These are phyloP conservation scores for Claviceps cyperi DNA, from an alignment of 2,329 filamentous ascomycete species.

Conservation along the genomic window DNA sequence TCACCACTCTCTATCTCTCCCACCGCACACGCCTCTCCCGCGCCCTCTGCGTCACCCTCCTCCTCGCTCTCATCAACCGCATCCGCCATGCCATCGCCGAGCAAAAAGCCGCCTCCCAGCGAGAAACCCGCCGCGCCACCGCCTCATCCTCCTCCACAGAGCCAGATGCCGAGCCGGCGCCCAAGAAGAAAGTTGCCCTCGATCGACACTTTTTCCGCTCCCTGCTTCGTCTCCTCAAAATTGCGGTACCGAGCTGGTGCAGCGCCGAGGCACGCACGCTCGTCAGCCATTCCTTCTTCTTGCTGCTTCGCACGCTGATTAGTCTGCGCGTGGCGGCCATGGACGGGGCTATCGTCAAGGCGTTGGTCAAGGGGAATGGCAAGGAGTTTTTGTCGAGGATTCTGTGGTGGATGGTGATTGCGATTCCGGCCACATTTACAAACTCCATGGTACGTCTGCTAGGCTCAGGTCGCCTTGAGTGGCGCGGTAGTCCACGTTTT, in stretches of 20 bases:
- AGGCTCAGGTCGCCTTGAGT: conserved; percentile 20
- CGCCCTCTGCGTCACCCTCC: conserved; percentile 68
- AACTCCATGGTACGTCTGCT: conserved; percentile 73
- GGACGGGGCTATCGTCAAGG: conserved; percentile 87
- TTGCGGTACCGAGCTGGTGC: conserved; percentile 80
- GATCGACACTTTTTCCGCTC: conserved; percentile 72
- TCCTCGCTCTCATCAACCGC: conserved; percentile 69
- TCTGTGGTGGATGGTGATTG: conserved; percentile 97
- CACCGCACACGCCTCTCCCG: conserved; percentile 74
- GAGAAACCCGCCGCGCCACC: conserved; percentile 31
- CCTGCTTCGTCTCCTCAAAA: conserved; percentile 61
- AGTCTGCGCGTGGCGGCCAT: conserved; percentile 93
- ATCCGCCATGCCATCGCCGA: conserved; percentile 84
- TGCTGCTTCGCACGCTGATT: conserved; percentile 80
- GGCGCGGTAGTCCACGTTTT: conserved; percentile 36
- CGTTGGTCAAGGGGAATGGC: conserved; percentile 77
- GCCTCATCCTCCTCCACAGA: conserved; percentile 31
- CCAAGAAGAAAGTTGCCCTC: conserved; percentile 73
- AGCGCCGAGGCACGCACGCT: conserved; percentile 79
- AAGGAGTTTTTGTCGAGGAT: conserved; percentile 79
- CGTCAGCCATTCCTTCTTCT: conserved; percentile 82
- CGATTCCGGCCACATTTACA: conserved; percentile 89
- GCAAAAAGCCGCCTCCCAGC: conserved; percentile 68
- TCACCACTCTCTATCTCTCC: conserved; percentile 60
- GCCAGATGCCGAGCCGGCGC: conserved; percentile 21